Conservation (phyloP, 805 yeast species). For the Schizosaccharomyces osmophilus region DNA sequence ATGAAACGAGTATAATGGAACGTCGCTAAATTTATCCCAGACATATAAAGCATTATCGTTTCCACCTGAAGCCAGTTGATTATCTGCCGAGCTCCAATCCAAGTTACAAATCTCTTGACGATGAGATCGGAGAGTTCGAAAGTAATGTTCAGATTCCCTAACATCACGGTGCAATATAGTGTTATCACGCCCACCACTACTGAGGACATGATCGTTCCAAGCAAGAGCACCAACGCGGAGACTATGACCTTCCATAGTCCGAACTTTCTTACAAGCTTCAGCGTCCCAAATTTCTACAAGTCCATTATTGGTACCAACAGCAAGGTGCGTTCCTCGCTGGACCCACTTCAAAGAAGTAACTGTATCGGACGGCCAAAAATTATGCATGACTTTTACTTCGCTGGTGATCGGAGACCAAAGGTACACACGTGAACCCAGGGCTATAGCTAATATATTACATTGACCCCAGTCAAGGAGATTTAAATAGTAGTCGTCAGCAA, state of each 20-base stretch:
- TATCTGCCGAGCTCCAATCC: slow-evolving; percentile 77
- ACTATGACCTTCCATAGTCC: slow-evolving; percentile 82
- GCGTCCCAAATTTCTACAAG: slow-evolving; percentile 94
- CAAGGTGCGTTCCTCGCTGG: slow-evolving; percentile 80
- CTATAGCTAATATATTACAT: slow-evolving; percentile 35
- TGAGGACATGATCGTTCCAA: slow-evolving; percentile 79
- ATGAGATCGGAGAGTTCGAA: slow-evolving; percentile 48
- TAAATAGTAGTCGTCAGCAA: slow-evolving; percentile 55
- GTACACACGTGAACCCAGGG: slow-evolving; percentile 32
- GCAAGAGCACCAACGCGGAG: slow-evolving; percentile 55
- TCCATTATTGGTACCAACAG: slow-evolving; percentile 74
- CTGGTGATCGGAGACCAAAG: slow-evolving; percentile 73
- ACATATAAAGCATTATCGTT: slow-evolving; percentile 70
- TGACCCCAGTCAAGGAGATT: slow-evolving; percentile 45
- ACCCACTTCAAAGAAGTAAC: slow-evolving; percentile 83
- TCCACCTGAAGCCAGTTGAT: slow-evolving; percentile 84
- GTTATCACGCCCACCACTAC: slow-evolving; percentile 72
- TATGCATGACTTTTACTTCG: slow-evolving; percentile 56
- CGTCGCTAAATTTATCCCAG: slow-evolving; percentile 54
- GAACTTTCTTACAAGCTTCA: slow-evolving; percentile 48
- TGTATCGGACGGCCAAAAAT: slow-evolving; percentile 38
- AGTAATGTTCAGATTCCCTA: slow-evolving; percentile 58
- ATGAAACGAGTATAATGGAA: slow-evolving; percentile 46
- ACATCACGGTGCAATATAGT: slow-evolving; percentile 78
- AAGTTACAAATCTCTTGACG: slow-evolving; percentile 91